Conservation (phyloP, 129 eudicot genomes). For the Daucus carota region DNA sequence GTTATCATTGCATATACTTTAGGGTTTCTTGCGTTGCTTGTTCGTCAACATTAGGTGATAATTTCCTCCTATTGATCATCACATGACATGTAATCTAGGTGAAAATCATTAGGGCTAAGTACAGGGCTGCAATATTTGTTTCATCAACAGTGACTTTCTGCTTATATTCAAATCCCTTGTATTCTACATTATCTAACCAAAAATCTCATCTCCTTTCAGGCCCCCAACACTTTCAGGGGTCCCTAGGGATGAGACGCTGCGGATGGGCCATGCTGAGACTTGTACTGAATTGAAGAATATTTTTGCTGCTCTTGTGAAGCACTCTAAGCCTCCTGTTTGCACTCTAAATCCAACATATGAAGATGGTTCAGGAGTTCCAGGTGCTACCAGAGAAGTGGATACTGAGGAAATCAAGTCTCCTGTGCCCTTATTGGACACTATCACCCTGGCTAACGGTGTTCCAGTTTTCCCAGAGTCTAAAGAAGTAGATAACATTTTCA, state of each 20-base stretch:
- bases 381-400: constrained; percentile 15
- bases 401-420: neutral
- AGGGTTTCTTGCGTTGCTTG: too few relatives aligned
- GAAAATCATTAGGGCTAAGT: too few relatives aligned
- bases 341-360: constrained; percentile 21
- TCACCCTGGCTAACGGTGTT: neutral
- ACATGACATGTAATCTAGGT: too few relatives aligned
- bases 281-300: constrained; percentile 59
- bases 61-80: too few relatives aligned
- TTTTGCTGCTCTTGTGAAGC: constrained; percentile 78
- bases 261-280: constrained; percentile 62
- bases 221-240: constrained; percentile 89
- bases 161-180: too few relatives aligned
- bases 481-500: constrained; percentile 13
- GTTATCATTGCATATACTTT: too few relatives aligned
- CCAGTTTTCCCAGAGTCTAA: constrained; percentile 11
- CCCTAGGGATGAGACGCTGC: constrained; percentile 79
- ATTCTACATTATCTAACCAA: neutral
- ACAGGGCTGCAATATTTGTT: too few relatives aligned
- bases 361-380: constrained; percentile 18
- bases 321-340: constrained; percentile 54
- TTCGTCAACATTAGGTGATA: too few relatives aligned
- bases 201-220: constrained; percentile 30
- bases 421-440: constrained; percentile 6
- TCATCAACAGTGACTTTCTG: too few relatives aligned